Base-by-base conservation (phyloP, 768 basidiomycete species). In the Phaeolepiota aurea region DNA sequence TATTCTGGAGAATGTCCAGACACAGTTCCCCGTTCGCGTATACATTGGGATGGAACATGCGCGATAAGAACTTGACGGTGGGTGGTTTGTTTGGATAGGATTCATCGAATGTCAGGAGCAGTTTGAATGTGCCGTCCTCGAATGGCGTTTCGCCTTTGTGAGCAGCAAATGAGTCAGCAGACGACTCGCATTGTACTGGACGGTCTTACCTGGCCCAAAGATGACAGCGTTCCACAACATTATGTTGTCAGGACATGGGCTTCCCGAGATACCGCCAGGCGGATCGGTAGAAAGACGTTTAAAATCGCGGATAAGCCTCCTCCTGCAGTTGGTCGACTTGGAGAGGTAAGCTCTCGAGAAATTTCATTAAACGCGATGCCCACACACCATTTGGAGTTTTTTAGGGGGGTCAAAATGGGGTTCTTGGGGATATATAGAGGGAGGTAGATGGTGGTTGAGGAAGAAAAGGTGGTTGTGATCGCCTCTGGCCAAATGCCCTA, bases 161-260 rank as follows among this genome's bases (percentile, higher is more conserved):
- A 32, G 37, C 37, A 33, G 5, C 15, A 40, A 21, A 22, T 31
- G 38, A 40, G 20, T 36, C 44, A 43, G 23, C 25, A 16, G 41
- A 28, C 5, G 28, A 28, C 15, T 3, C 18, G 25, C 32, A 40
- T 32, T 18, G 13, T 13, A 12, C 9, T 19, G 20, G 14, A 13
- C n/a, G n/a, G 13, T 64, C 83, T 54, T 44, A 92, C 94, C 85
- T 62, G 96, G 96, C 2, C 96, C 96, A 56, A 99, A 98, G 47
- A 99, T 99, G 43, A 99, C 96, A 1, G 96, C 96, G 54, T 99
- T 99, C 96, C 96, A 99, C 12, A 97, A 74, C 91, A 98, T 96
- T 62, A 99, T 96, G 59, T 98, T 98, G 58, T 98, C 96, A 2
- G 90, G 83, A 56, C 90, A 92, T 56, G 96, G 94, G 54, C 90